Base-by-base conservation (phyloP, 129 eudicot genomes). In the Tagetes erecta region DNA sequence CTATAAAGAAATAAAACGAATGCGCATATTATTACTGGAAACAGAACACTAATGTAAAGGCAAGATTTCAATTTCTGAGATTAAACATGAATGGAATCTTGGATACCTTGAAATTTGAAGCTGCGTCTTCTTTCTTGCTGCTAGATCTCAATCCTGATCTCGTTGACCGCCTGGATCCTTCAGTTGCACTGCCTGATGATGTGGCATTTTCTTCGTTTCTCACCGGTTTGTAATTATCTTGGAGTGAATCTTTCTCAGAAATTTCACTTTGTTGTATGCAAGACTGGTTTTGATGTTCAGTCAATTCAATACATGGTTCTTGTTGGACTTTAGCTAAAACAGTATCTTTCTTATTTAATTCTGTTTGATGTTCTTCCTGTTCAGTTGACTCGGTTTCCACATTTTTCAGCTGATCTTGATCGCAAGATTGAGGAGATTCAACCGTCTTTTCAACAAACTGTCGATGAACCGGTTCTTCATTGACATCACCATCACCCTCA, bases 121-220 rank as follows among this genome's bases (percentile, higher is more conserved):
- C 52, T 70, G 51, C 42, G 12, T 76, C 74, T 76, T 64, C 51
- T 53, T 76, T 65, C 49, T 67, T 67, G 78, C 44, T 53, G 68
- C 78, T 67, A 64, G 81, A 72, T 56, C 85, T 81, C 49, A 71
- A 51, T 30, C 81, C 64, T 63, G 70, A 46, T 65, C 69, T 64
- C 53, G 49, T 45, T 12, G 77, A 45, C 75, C 27, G 45, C 80
- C 51, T 75, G 47, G 66, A 73, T 66, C 70, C 45, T 34, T 70
- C 73, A 71, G 58, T 38, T 31, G 57, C 44, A 67, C 58, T 56
- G 49, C 59, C 74, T 14, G 60, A 44, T 35, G 68, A 68, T 36
- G 47, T 57, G 50, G 46, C 9, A 38, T 62, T 46, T 50, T 45
- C 81, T 58, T 37, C 45, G 2, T 36, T 36, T 12, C 51, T 76